Percentiles rank a stretch among this genome's conserved stretches.
Conservation (phyloP, 805 yeast genomes). For the Pachysolen tannophilus region DNA sequence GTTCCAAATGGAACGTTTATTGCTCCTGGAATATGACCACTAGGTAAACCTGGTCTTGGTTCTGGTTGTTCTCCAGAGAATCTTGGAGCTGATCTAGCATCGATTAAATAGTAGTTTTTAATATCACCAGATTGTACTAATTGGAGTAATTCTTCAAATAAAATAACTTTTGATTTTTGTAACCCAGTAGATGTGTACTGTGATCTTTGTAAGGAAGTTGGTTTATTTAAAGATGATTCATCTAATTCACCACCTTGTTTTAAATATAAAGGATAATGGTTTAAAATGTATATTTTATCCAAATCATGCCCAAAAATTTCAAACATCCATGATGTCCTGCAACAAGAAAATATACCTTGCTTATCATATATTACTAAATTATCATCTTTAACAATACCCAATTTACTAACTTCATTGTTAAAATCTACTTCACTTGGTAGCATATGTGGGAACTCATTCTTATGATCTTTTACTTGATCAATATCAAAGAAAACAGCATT, state of each 20-base stretch:
- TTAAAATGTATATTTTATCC: conserved; percentile 50
- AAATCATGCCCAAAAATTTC: conserved; percentile 65
- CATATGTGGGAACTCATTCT: conserved; percentile 83
- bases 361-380: conserved; percentile 76
- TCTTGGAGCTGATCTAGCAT: conserved; percentile 74
- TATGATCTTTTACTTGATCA: conserved; percentile 53
- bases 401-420: conserved; percentile 37
- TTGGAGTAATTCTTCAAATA: conserved; percentile 57
- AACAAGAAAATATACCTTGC: conserved; percentile 77
- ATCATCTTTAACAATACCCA: conserved; percentile 54
- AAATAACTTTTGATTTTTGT: conserved; percentile 43
- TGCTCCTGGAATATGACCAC: conserved; percentile 87
- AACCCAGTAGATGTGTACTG: conserved; percentile 28
- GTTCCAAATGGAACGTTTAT: conserved; percentile 66
- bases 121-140: conserved; percentile 44
- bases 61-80: conserved; percentile 79
- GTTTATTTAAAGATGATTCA: conserved; percentile 13
- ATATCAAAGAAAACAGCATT: conserved; percentile 72
- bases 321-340: conserved; percentile 90
- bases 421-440: conserved; percentile 58
- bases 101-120: conserved; percentile 49
- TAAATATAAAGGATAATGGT: conserved; percentile 44
- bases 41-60: conserved; percentile 79
- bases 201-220: conserved; percentile 17
- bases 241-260: conserved; percentile 12